phyloP scores from a whole-genome alignment of 2,329 filamentous ascomycete genomes.

The Colletotrichum sp. region DNA sequence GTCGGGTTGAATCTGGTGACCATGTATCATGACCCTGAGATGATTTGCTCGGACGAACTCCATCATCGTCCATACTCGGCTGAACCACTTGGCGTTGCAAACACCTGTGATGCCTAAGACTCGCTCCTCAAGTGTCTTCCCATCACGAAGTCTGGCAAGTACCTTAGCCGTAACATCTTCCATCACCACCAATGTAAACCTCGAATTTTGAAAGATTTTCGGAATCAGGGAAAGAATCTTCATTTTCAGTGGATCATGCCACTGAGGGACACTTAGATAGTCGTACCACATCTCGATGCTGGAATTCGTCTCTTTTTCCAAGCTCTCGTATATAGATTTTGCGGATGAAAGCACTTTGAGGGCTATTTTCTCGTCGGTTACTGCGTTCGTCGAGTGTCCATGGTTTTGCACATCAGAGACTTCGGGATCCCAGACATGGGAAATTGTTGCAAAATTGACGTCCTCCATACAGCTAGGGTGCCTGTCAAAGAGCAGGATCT shows the following conservation, averaged over 20 bases:
- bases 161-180: not conserved
- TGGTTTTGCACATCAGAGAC: not conserved
- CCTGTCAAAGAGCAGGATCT: not conserved
- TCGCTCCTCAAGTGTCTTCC: not conserved
- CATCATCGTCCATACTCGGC: not conserved
- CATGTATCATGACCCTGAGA: not conserved
- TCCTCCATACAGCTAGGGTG: not conserved
- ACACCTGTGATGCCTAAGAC: not conserved
- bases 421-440: not conserved
- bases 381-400: not conserved
- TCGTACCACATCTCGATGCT: not conserved
- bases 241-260: not conserved
- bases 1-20: rapidly evolving
- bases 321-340: not conserved
- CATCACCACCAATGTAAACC: not conserved
- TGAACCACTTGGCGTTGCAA: not conserved
- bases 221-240: not conserved
- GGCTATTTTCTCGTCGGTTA: not conserved
- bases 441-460: not conserved
- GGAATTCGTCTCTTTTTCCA: not conserved
- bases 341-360: not conserved
- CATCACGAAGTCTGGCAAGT: not conserved
- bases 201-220: rapidly evolving
- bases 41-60: not conserved
- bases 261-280: not conserved